Evolutionary conservation across 2,329 filamentous ascomycete genomes (phyloP).

Genomic region (Neofusicoccum laricinum): DNA sequence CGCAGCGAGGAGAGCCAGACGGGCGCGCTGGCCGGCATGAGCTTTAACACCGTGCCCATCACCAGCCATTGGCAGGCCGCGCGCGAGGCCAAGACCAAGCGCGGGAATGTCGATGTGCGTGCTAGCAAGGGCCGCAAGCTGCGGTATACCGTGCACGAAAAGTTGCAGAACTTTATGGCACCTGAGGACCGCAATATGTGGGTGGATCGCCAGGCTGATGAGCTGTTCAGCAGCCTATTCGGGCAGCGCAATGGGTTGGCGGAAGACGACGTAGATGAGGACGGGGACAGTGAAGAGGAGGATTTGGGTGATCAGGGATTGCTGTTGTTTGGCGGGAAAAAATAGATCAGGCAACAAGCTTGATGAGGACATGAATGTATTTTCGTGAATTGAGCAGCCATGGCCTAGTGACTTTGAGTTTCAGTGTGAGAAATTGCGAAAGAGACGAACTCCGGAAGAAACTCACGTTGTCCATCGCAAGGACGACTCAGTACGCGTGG

Average conservation of each 20-base stretch:
- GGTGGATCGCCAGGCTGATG: constrained; percentile 76
- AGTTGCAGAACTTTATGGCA: constrained; percentile 97
- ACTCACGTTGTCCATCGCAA: too few relatives aligned
- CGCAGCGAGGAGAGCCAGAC: constrained; percentile 63
- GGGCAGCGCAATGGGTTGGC: constrained; percentile 44
- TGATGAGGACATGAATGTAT: too few relatives aligned
- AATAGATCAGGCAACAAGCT: background rate
- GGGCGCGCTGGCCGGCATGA: constrained; percentile 45
- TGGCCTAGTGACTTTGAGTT: too few relatives aligned
- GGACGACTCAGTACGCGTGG: too few relatives aligned
- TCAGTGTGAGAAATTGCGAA: too few relatives aligned
- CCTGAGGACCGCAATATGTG: constrained; percentile 77
- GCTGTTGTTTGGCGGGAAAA: constrained; percentile 13
- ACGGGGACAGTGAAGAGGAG: constrained; percentile 31
- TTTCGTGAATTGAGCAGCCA: too few relatives aligned
- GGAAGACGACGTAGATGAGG: constrained; percentile 41
- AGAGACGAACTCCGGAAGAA: too few relatives aligned
- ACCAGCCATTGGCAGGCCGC: constrained; percentile 57
- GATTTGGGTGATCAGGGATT: constrained; percentile 22
- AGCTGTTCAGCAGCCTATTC: constrained; percentile 52
- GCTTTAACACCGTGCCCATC: constrained; percentile 21
- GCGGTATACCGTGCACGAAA: constrained; percentile 92
- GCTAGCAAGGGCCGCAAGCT: constrained; percentile 94
- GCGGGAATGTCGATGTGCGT: constrained; percentile 77
- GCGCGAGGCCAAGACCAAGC: constrained; percentile 78